A percentile compares a stretch with the other conserved stretches of the same genome.
phyloP scores from a whole-genome alignment of 331 rosid species.

The Malus hybrid region DNA sequence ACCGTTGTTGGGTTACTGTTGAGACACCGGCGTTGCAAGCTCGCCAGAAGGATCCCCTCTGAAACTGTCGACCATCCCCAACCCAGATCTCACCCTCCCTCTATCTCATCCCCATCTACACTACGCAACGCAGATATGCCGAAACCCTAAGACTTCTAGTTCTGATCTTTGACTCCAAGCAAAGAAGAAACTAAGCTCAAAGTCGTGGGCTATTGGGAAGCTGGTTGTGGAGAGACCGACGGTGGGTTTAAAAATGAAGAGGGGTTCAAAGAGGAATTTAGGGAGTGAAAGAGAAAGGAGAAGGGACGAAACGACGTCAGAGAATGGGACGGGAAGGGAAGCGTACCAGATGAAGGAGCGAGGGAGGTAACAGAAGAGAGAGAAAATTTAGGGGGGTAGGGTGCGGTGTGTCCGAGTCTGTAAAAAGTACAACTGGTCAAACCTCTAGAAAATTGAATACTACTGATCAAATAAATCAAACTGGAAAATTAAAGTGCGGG shows the following conservation, averaged over 20 bases:
- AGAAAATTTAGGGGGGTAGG: conserved; percentile 29
- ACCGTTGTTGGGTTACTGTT: accelerated
- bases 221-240: background rate
- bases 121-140: conserved; percentile 41
- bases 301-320: conserved; percentile 20
- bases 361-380: conserved; percentile 31
- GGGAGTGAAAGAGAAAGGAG: conserved; percentile 2
- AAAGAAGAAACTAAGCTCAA: conserved; percentile 14
- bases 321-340: conserved; percentile 16
- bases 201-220: conserved; percentile 18
- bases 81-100: too few species aligned
- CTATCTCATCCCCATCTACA: conserved; percentile 20
- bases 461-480: background rate
- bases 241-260: background rate
- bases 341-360: conserved; percentile 10
- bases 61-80: too few species aligned
- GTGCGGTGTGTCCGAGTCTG: conserved; percentile 23
- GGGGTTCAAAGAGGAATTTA: conserved; percentile 2
- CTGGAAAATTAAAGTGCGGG: too few species aligned
- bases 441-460: conserved; percentile 21
- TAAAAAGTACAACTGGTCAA: conserved; percentile 69
- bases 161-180: conserved; percentile 36
- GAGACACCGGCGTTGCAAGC: too few species aligned
- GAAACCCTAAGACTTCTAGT: conserved; percentile 30
- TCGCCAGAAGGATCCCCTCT: too few species aligned